These are phyloP conservation scores for Pichia nanzhaoensis DNA, from an alignment of 805 yeast species.

Conservation along the genomic window DNA sequence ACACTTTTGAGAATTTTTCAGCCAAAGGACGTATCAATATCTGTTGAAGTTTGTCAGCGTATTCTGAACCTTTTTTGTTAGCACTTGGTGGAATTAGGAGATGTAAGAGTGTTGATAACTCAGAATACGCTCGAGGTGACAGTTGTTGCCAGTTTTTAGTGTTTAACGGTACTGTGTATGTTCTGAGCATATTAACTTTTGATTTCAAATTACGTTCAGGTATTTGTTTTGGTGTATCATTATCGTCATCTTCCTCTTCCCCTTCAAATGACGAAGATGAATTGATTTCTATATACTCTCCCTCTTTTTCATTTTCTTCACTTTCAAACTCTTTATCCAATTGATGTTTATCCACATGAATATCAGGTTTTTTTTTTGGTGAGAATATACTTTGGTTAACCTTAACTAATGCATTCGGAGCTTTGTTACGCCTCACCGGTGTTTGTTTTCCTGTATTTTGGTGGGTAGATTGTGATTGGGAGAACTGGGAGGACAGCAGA, in stretches of 20 bases:
- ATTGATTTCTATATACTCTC: not conserved
- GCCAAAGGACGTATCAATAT: constrained; percentile 20
- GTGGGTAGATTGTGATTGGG: constrained; percentile 5
- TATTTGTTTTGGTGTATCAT: too few species aligned
- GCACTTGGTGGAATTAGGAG: constrained; percentile 8
- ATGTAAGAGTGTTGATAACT: constrained; percentile 8
- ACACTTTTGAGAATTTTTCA: constrained; percentile 17
- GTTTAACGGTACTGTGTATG: constrained; percentile 8
- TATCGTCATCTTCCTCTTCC: not conserved
- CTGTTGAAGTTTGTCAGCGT: constrained; percentile 12
- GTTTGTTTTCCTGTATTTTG: not conserved
- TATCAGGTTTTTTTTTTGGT: constrained; percentile 5
- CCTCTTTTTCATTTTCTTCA: constrained; percentile 2
- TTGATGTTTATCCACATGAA: not conserved
- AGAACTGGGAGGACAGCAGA: constrained; percentile 7
- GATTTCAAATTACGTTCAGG: too few species aligned
- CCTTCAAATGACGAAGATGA: not conserved
- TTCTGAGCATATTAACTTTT: not conserved
- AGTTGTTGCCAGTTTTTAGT: constrained; percentile 10
- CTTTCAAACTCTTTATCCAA: not conserved
- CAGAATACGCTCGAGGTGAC: constrained; percentile 3
- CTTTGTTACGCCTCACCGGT: constrained; percentile 3
- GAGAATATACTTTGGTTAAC: constrained; percentile 14
- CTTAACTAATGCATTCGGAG: constrained; percentile 10
- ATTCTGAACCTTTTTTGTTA: not conserved